phyloP scores from a whole-genome alignment of 129 eudicot species.

The Dittrichia graveolens region DNA sequence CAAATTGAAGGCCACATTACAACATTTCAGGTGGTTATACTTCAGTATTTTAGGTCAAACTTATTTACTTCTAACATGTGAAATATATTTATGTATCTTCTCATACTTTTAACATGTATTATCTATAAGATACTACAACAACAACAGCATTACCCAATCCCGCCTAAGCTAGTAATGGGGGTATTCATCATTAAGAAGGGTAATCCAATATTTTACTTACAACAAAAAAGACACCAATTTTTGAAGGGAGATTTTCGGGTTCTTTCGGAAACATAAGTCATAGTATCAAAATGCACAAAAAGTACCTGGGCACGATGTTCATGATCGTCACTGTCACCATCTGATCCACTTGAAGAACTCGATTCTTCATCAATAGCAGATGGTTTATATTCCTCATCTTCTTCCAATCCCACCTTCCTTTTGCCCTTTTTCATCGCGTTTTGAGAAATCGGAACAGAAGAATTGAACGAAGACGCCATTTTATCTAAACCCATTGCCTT shows the following conservation, averaged over 20 bases:
- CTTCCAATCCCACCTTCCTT: slow-evolving; percentile 48
- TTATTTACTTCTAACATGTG: background rate
- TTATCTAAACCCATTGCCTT: slow-evolving; percentile 74
- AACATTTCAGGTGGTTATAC: too few species aligned
- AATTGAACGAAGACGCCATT: slow-evolving; percentile 60
- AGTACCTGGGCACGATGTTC: slow-evolving; percentile 32
- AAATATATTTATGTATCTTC: too few species aligned
- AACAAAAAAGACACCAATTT: background rate
- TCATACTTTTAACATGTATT: too few species aligned
- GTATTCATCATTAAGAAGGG: too few species aligned
- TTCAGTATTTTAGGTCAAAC: background rate
- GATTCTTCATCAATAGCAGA: slow-evolving; percentile 41
- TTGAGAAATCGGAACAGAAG: slow-evolving; percentile 34
- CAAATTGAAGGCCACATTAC: too few species aligned
- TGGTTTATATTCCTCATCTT: slow-evolving; percentile 73
- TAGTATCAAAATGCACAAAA: background rate
- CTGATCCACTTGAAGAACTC: slow-evolving; percentile 48
- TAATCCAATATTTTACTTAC: background rate
- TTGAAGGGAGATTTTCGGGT: background rate
- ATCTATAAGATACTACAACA: too few species aligned
- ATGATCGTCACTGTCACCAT: slow-evolving; percentile 30
- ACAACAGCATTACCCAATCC: too few species aligned
- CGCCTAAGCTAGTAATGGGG: too few species aligned
- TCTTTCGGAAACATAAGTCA: background rate
- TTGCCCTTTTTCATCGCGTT: slow-evolving; percentile 51